A percentile compares a stretch with the other conserved stretches of the same genome.
Evolutionary conservation across 225 moss, liverwort and hornwort species (phyloP).

Genomic region (Lunularia cruciata): DNA sequence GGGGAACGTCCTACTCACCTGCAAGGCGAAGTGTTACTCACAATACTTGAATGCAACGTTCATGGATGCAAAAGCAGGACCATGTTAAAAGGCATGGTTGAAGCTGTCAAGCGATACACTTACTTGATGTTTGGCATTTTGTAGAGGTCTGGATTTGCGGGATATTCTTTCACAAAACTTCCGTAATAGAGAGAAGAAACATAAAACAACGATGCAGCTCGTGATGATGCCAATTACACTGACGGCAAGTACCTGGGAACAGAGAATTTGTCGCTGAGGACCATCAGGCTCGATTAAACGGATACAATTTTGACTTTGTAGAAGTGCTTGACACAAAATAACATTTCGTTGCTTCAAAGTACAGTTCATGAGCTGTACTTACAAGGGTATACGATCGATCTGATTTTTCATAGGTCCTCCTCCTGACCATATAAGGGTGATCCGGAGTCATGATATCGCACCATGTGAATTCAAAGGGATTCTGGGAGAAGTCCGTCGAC

Average conservation of each 20-base stretch:
- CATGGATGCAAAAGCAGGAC: no score
- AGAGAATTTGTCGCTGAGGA: not conserved
- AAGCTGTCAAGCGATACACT: no score
- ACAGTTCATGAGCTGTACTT: not conserved
- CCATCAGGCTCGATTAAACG: not conserved
- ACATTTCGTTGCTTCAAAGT: no score
- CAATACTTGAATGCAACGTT: no score
- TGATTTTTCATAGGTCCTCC: constrained; percentile 7
- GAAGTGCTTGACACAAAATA: not conserved
- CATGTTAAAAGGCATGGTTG: no score
- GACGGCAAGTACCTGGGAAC: constrained; percentile 19
- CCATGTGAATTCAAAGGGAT: constrained; percentile 29
- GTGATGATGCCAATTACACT: constrained; percentile 21
- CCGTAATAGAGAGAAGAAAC: constrained; percentile 21
- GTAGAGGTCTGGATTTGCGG: not conserved
- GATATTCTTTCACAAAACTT: constrained; percentile 8
- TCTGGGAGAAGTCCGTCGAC: constrained; percentile 33
- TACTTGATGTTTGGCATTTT: constrained; percentile 22
- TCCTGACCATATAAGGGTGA: constrained; percentile 25
- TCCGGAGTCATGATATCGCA: constrained; percentile 21
- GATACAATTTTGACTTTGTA: not conserved
- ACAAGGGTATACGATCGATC: constrained; percentile 22
- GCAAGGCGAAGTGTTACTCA: no score
- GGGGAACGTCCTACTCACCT: no score
- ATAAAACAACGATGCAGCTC: constrained; percentile 30